These are phyloP conservation scores for Nothopassalora personata DNA, from an alignment of 2,329 filamentous ascomycete species.

Conservation along the genomic window DNA sequence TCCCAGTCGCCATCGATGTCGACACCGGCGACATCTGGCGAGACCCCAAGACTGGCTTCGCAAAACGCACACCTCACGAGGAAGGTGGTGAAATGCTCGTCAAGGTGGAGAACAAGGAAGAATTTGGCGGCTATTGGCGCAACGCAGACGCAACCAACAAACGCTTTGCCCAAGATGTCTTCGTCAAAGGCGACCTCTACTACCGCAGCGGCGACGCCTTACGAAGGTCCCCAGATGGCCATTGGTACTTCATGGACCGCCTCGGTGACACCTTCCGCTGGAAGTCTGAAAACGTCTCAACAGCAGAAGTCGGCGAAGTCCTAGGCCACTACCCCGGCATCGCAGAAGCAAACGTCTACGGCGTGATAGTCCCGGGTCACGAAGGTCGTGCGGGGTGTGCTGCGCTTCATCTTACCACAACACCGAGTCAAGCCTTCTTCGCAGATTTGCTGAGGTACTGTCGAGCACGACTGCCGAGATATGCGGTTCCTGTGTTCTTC, in stretches of 20 bases:
- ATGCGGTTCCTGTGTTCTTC: conserved; percentile 70
- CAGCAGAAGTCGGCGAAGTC: conserved; percentile 41
- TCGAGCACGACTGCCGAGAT: conserved; percentile 59
- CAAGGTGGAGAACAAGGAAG: conserved; percentile 49
- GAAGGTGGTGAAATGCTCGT: conserved; percentile 70
- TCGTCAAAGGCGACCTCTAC: conserved; percentile 42
- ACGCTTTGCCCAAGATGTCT: conserved; percentile 43
- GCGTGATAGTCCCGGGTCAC: conserved; percentile 41
- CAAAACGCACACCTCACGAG: conserved; percentile 56
- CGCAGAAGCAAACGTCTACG: conserved; percentile 44
- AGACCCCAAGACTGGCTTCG: conserved; percentile 64
- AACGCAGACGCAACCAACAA: conserved; percentile 61
- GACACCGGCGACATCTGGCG: conserved; percentile 63
- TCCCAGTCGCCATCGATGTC: conserved; percentile 65
- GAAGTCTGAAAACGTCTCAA: conserved; percentile 46
- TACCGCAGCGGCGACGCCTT: conserved; percentile 44
- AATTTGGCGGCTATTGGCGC: conserved; percentile 65
- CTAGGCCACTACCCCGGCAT: conserved; percentile 39
- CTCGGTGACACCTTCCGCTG: conserved; percentile 45
- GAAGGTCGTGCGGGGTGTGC: conserved; percentile 52
- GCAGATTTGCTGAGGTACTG: conserved; percentile 53
- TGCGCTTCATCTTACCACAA: conserved; percentile 46
- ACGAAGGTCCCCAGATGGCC: conserved; percentile 36
- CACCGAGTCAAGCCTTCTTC: conserved; percentile 50
- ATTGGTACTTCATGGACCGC: conserved; percentile 45